Conservation (phyloP, 768 basidiomycete genomes). For the Amanita fuliginea region DNA sequence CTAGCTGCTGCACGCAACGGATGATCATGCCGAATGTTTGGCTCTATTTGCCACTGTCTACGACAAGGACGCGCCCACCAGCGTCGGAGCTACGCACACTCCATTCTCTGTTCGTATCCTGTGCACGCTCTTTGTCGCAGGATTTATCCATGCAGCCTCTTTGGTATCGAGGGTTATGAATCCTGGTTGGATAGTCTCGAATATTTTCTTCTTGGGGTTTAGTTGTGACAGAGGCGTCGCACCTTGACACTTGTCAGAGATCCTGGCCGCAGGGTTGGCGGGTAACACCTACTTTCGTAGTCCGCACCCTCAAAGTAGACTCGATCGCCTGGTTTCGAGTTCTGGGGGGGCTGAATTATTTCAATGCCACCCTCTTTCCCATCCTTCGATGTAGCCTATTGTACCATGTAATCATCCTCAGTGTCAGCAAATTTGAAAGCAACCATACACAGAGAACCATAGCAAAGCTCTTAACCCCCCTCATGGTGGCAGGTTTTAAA, state of each 20-base stretch:
- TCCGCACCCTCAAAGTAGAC: constrained; percentile 92
- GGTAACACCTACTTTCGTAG: constrained; percentile 55
- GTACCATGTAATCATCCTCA: not conserved
- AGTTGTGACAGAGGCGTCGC: constrained; percentile 68
- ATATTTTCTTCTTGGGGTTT: constrained; percentile 99
- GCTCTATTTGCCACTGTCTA: constrained; percentile 23
- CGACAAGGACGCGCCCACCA: constrained; percentile 88
- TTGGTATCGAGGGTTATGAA: constrained; percentile 82
- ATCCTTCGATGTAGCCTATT: constrained; percentile 80
- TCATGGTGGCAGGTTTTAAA: constrained; percentile 93
- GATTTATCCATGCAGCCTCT: constrained; percentile 92
- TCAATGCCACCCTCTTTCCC: constrained; percentile 89
- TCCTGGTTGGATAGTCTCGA: constrained; percentile 90
- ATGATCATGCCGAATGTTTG: constrained; percentile 17
- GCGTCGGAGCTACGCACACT: constrained; percentile 65
- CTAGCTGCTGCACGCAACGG: constrained; percentile 21
- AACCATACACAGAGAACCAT: constrained; percentile 88
- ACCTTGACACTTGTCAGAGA: constrained; percentile 21
- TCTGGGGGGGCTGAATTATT: constrained; percentile 78
- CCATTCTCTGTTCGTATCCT: constrained; percentile 82
- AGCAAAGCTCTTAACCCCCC: constrained; percentile 94
- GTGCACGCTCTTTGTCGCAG: constrained; percentile 66
- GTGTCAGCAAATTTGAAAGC: not conserved
- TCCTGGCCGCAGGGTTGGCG: not conserved
- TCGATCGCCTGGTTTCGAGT: constrained; percentile 82